phyloP scores from a whole-genome alignment of 1,284 basidiomycete genomes.

The Apiotrichum gamsii region DNA sequence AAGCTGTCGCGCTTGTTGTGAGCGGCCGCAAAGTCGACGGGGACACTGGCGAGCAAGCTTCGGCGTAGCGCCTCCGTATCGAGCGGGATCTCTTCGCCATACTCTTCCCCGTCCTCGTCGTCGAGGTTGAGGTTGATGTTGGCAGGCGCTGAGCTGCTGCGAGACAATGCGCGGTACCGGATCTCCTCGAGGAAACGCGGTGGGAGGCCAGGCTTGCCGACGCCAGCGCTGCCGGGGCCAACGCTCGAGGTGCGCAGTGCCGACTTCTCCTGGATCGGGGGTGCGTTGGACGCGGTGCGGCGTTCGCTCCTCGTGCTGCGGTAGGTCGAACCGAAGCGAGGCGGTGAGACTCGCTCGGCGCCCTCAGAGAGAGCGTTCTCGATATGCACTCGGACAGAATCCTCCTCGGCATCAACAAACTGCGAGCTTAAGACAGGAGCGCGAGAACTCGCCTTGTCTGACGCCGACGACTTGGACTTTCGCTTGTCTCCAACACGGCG shows the following conservation, averaged over 20 bases:
- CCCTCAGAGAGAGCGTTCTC: slow-evolving; percentile 72
- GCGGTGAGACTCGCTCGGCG: slow-evolving; percentile 46
- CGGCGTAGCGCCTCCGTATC: slow-evolving; percentile 26
- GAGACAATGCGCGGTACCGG: slow-evolving; percentile 32
- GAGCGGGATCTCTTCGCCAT: slow-evolving; percentile 28
- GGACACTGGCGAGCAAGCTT: neutral
- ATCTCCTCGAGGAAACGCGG: slow-evolving; percentile 46
- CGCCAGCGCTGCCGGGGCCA: too few relatives aligned
- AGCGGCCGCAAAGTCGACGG: too few relatives aligned
- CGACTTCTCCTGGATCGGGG: slow-evolving; percentile 43
- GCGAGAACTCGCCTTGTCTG: too few relatives aligned
- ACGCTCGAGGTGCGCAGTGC: slow-evolving; percentile 23
- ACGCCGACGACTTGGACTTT: too few relatives aligned
- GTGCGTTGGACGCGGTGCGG: slow-evolving; percentile 20
- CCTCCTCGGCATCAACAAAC: slow-evolving; percentile 86
- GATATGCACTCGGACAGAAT: slow-evolving; percentile 73
- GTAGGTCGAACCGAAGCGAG: neutral
- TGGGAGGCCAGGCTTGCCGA: slow-evolving; percentile 26
- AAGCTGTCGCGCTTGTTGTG: slow-evolving; percentile 8
- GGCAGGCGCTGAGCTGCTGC: slow-evolving; percentile 33
- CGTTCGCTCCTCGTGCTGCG: slow-evolving; percentile 26
- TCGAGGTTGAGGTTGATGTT: slow-evolving; percentile 15
- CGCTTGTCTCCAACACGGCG: neutral
- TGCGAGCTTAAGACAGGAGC: slow-evolving; percentile 63
- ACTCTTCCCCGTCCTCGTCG: slow-evolving; percentile 14